phyloP scores from a whole-genome alignment of 1,139 yeast genomes.

The Pichia sp. region DNA sequence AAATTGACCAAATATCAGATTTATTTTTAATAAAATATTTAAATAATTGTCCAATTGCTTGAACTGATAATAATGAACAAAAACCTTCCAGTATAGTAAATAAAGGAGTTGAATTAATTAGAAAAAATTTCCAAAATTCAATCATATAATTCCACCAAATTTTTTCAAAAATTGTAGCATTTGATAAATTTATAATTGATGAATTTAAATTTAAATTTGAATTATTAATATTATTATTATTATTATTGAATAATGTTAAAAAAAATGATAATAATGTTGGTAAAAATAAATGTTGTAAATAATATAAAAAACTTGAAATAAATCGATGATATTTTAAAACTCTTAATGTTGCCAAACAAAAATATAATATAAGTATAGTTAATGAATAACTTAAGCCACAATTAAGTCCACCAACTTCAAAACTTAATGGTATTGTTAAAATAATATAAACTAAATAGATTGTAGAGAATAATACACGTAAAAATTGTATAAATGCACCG shows the following conservation, averaged over 20 bases:
- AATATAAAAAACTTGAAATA: constrained; percentile 58
- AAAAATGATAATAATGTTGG: constrained; percentile 77
- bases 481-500: constrained; percentile 11
- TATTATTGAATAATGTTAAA: constrained; percentile 46
- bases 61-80: constrained; percentile 81
- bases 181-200: constrained; percentile 17
- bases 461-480: constrained; percentile 40
- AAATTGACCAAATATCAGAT: constrained; percentile 77
- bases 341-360: constrained; percentile 65
- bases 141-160: constrained; percentile 35
- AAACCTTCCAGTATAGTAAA: constrained; percentile 90
- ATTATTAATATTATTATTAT: background rate
- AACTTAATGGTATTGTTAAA: constrained; percentile 86
- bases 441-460: constrained; percentile 62
- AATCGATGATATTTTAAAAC: constrained; percentile 41
- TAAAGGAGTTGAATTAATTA: constrained; percentile 77
- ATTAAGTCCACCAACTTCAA: constrained; percentile 84
- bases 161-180: constrained; percentile 17
- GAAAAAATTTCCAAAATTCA: constrained; percentile 60
- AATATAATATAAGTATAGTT: constrained; percentile 63
- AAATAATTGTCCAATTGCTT: constrained; percentile 81
- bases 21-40: constrained; percentile 61
- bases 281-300: constrained; percentile 72
- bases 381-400: constrained; percentile 88
- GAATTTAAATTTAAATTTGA: background rate